These are phyloP conservation scores for Xylaria curta DNA, from an alignment of 495 filamentous ascomycete genomes.

Conservation along the genomic window DNA sequence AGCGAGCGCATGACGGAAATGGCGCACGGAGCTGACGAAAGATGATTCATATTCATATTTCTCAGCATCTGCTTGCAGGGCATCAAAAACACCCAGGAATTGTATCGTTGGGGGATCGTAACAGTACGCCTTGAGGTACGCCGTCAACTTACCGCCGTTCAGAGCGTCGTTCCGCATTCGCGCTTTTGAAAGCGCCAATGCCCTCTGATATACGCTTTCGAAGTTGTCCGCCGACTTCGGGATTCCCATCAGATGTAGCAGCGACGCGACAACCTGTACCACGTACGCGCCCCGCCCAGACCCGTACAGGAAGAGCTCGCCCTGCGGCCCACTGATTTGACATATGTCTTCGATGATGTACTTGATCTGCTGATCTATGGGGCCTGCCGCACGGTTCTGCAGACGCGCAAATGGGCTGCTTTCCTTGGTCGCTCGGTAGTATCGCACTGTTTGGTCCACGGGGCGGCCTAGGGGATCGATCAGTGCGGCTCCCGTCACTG, in stretches of 20 bases:
- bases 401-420: background rate
- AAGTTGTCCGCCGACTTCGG: background rate
- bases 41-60: conserved; percentile 5
- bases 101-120: background rate
- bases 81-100: conserved; percentile 3
- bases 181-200: background rate
- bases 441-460: background rate
- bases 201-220: background rate
- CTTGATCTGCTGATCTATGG: conserved; percentile 7
- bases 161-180: background rate
- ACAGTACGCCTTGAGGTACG: background rate
- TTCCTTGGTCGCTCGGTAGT: background rate
- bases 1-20: conserved; percentile 8
- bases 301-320: conserved; percentile 21
- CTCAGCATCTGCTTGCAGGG: background rate
- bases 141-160: conserved; percentile 1
- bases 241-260: background rate
- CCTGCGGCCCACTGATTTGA: background rate
- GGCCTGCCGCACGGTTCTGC: background rate
- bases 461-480: background rate
- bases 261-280: conserved; percentile 7
- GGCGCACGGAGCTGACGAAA: background rate
- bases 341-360: conserved; percentile 17
- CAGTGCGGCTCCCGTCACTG: background rate
- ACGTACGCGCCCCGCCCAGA: background rate